Conservation (phyloP, 306 rosid genomes). For the Vigna mungo region DNA sequence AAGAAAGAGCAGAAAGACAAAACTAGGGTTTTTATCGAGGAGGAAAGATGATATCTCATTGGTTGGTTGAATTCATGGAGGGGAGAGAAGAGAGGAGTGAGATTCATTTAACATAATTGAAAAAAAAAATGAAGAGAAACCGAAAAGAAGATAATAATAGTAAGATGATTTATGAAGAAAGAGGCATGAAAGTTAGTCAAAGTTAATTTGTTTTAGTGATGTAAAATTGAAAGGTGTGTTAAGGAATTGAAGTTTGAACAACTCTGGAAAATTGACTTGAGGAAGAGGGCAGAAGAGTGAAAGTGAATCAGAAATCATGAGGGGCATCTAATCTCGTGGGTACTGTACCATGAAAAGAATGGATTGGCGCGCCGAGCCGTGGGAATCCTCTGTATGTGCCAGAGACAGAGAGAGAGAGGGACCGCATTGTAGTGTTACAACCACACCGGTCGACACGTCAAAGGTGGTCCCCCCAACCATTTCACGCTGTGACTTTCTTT, state of each 20-base stretch:
- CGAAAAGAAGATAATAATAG: no score
- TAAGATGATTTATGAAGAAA: background rate
- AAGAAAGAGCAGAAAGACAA: no score
- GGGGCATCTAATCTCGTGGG: constrained; percentile 3
- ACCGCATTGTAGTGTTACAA: constrained; percentile 49
- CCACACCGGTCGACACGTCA: constrained; percentile 40
- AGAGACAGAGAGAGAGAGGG: constrained; percentile 8
- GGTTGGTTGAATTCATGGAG: no score
- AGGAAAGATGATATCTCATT: no score
- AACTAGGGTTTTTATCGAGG: no score
- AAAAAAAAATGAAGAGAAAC: no score
- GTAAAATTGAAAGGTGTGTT: background rate
- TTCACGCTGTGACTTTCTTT: constrained; percentile 40
- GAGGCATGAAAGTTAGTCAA: no score
- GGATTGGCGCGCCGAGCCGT: constrained; percentile 41
- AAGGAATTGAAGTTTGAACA: background rate
- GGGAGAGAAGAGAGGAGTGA: no score
- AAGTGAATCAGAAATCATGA: constrained; percentile 6
- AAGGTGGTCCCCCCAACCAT: constrained; percentile 50
- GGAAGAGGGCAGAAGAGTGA: constrained; percentile 35
- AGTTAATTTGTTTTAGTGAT: background rate
- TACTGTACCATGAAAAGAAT: constrained; percentile 25
- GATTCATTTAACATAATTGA: no score
- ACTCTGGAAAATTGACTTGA: background rate
- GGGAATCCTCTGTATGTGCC: constrained; percentile 35